Evolutionary conservation across 2,329 filamentous ascomycete species (phyloP), one percentile per base, ranked within the genome.

Genomic region (Emmonsia crescens): DNA sequence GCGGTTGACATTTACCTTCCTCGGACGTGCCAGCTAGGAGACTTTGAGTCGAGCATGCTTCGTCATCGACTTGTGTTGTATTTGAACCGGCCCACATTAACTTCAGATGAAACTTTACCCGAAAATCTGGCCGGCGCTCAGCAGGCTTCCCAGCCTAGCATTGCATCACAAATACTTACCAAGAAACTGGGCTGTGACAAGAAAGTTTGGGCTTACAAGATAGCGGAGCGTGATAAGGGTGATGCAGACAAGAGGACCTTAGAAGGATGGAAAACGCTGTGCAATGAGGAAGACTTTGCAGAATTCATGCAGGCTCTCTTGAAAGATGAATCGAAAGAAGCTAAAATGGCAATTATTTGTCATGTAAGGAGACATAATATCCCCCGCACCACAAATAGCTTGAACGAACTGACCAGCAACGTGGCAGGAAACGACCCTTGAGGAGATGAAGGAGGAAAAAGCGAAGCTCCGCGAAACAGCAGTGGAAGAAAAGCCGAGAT

Each of bases 171-270:
- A 19, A 27, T 27, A 5, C n/a, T 40, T 12, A 33, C n/a, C 24
- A 62, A 60, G 52, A 46, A 51, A 21, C 38, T 42, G 2, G 54
- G 55, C 3, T 24, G 16, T 29, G 19, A 51, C 8, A 38, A 24
- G 21, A 61, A 60, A 31, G 55, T 62, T 19, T 60, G 62, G 62
- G 51, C 44, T n/a, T 65, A 65, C 40, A 61, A 62, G n/a, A 46
- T 64, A 27, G 42, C 59, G 9, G 38, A 49, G 9, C 36, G 55
- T 5, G 60, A 59, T 14, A 24, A 61, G 5, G 36, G 21, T 8
- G 55, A 59, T 27, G 29, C 24, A 21, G 46, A 21, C 2, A 24
- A n/a, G 24, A 52, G 42, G 21, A 38, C 57, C 24, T 21, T 54
- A 1, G 55, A 57, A 3, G 55, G 42, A 38, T 65, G 62, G 64